Conservation (phyloP, 192 early-diverging fungal species). For the Linnemannia elongata region DNA sequence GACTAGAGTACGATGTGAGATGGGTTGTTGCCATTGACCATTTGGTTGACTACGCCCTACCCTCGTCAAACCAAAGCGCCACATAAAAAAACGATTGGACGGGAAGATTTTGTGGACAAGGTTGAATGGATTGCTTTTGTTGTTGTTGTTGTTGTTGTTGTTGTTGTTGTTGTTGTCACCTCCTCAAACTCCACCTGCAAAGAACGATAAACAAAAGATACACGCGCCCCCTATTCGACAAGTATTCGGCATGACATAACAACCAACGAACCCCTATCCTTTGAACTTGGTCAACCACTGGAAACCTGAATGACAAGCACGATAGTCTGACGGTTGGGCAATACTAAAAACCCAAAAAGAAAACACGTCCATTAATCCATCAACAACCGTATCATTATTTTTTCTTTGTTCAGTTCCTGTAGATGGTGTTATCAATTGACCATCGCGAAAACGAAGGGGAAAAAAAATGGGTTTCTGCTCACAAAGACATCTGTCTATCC, state of each 20-base stretch:
- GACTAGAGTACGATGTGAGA: too few species aligned
- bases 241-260: background rate
- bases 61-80: background rate
- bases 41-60: background rate
- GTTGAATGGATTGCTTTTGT: background rate
- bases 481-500: background rate
- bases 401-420: background rate
- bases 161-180: background rate
- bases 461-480: conserved; percentile 6
- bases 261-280: background rate
- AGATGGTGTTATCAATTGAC: background rate
- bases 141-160: background rate
- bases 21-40: background rate
- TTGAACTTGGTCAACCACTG: background rate
- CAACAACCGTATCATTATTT: background rate
- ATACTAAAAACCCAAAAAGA: background rate
- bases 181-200: background rate
- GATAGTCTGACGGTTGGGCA: background rate
- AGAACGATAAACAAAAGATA: background rate
- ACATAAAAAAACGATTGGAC: conserved; percentile 4
- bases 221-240: background rate
- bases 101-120: conserved; percentile 1
- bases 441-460: background rate
- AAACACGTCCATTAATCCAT: background rate
- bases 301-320: background rate